A percentile compares a stretch with the other conserved stretches of the same genome.
phyloP scores from a whole-genome alignment of 208 protist genomes.

The Herpetomonas samuelpessoai region DNA sequence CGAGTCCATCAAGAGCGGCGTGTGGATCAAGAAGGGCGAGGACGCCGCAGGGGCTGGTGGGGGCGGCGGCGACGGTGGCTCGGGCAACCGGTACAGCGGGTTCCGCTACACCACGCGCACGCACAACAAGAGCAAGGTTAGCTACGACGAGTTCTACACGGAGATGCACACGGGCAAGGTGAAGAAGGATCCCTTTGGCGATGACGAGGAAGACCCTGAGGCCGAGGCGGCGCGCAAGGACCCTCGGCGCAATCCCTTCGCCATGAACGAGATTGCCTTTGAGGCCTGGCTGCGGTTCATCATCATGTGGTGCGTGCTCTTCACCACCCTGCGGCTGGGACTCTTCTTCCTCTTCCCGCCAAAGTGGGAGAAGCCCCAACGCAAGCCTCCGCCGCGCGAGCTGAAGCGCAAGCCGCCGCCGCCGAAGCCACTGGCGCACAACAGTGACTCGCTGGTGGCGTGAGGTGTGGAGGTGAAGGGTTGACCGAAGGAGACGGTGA shows the following conservation, averaged over 20 bases:
- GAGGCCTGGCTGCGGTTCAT: slow-evolving; percentile 89
- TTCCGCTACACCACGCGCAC: slow-evolving; percentile 88
- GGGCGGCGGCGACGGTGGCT: slow-evolving; percentile 34
- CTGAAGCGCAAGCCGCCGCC: slow-evolving; percentile 30
- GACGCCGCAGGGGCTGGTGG: slow-evolving; percentile 26
- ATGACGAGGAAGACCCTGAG: slow-evolving; percentile 61
- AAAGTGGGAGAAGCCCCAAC: slow-evolving; percentile 60
- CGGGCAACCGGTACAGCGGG: slow-evolving; percentile 75
- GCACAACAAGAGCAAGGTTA: slow-evolving; percentile 75
- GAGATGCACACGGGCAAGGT: slow-evolving; percentile 90
- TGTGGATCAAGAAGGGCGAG: slow-evolving; percentile 72
- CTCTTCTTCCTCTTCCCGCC: slow-evolving; percentile 85
- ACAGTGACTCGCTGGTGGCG: slow-evolving; percentile 26
- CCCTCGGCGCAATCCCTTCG: slow-evolving; percentile 75
- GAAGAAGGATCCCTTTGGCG: slow-evolving; percentile 71
- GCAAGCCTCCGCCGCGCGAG: slow-evolving; percentile 68
- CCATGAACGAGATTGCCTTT: slow-evolving; percentile 73
- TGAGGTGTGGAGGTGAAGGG: slow-evolving; percentile 8
- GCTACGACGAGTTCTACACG: slow-evolving; percentile 88
- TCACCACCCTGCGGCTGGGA: slow-evolving; percentile 53
- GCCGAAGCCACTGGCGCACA: slow-evolving; percentile 57
- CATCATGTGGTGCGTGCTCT: slow-evolving; percentile 78
- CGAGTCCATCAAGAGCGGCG: slow-evolving; percentile 83
- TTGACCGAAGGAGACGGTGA: background rate
- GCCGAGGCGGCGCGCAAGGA: slow-evolving; percentile 35